phyloP scores from a whole-genome alignment of 306 rosid species.

The Pyrus bretschneideri region DNA sequence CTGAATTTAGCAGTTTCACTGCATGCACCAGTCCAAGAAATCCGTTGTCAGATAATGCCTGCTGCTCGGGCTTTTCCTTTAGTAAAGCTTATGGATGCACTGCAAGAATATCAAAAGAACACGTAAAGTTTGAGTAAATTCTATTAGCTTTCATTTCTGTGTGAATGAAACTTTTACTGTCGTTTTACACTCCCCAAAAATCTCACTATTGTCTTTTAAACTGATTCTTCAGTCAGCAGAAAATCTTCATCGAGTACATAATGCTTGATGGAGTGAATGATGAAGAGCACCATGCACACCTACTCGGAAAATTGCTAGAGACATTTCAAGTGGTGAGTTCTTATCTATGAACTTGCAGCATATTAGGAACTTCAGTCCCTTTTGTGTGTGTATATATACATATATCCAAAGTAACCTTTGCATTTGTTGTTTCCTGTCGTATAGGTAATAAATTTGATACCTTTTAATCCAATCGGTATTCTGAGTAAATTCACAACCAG shows the following conservation, averaged over 20 bases:
- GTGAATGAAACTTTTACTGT: background rate
- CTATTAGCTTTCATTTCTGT: background rate
- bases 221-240: conserved; percentile 53
- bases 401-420: background rate
- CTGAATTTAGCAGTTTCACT: conserved; percentile 92
- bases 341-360: conserved; percentile 2
- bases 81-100: conserved; percentile 75
- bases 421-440: conserved; percentile 16
- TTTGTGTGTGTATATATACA: background rate
- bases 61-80: conserved; percentile 97
- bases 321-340: conserved; percentile 81
- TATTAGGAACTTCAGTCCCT: background rate
- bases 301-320: conserved; percentile 68
- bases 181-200: background rate
- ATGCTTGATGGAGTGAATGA: conserved; percentile 97
- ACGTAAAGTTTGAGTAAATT: conserved; percentile 33
- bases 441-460: conserved; percentile 94
- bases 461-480: conserved; percentile 85
- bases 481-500: conserved; percentile 74
- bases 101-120: conserved; percentile 71
- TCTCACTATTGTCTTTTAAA: conserved; percentile 7
- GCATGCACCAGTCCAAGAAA: conserved; percentile 89
- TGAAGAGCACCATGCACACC: conserved; percentile 88
- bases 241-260: conserved; percentile 90
- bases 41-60: conserved; percentile 98